phyloP scores from a whole-genome alignment of 768 basidiomycete species.

The Tricholoma bakamatsutake region DNA sequence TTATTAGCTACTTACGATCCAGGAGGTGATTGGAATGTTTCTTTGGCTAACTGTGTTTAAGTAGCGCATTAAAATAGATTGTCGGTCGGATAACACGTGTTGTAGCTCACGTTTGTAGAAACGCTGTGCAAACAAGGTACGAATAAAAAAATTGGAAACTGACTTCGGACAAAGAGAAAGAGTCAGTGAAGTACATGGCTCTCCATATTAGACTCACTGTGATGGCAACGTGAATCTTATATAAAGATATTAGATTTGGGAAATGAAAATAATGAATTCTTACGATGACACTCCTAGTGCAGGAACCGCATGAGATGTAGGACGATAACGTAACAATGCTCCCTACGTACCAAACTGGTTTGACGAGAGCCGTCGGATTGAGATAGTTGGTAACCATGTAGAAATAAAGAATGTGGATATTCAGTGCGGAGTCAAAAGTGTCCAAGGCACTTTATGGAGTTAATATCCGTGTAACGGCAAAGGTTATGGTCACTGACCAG shows the following conservation, averaged over 20 bases:
- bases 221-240: constrained; percentile 46
- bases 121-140: constrained; percentile 44
- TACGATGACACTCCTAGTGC: constrained; percentile 45
- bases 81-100: not conserved
- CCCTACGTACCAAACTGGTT: constrained; percentile 42
- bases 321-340: not conserved
- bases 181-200: not conserved
- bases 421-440: constrained; percentile 49
- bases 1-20: constrained; percentile 36
- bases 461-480: not conserved
- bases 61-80: not conserved
- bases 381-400: constrained; percentile 54
- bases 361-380: constrained; percentile 36
- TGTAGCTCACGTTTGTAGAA: constrained; percentile 41
- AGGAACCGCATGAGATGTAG: not conserved
- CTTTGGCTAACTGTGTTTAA: constrained; percentile 36
- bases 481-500: constrained; percentile 22
- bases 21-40: constrained; percentile 34
- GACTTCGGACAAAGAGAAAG: constrained; percentile 24
- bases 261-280: constrained; percentile 13
- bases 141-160: constrained; percentile 44
- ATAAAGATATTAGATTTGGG: not conserved
- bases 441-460: constrained; percentile 38
- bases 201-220: constrained; percentile 34
- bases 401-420: constrained; percentile 50